Evolutionary conservation across 2,329 filamentous ascomycete species (phyloP).

Genomic region (Aspergillus melleus): DNA sequence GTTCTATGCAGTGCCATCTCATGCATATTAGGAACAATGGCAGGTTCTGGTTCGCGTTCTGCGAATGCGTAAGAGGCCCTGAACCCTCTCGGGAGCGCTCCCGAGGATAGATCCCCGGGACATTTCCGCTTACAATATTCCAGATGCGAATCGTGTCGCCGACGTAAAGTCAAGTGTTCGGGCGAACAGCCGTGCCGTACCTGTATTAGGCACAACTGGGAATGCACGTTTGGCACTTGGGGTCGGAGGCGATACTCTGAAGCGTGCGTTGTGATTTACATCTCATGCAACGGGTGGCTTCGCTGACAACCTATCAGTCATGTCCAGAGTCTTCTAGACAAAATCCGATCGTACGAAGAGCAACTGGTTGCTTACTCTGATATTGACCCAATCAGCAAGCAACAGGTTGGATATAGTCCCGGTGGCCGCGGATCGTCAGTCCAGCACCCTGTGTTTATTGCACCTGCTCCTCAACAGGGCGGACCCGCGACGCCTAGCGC

Average conservation of each 20-base stretch:
- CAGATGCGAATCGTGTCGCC: conserved; percentile 14
- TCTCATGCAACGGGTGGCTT: not conserved
- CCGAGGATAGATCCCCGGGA: not conserved
- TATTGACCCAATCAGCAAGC: not conserved
- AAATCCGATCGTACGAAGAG: conserved; percentile 17
- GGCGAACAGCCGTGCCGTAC: conserved; percentile 21
- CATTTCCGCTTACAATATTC: not conserved
- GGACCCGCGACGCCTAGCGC: not conserved
- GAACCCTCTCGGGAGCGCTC: not conserved
- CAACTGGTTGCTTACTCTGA: conserved; percentile 2
- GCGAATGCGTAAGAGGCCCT: not conserved
- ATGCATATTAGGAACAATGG: not conserved
- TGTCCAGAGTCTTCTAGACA: conserved; percentile 15
- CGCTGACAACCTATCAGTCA: not conserved
- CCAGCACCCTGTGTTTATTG: not conserved
- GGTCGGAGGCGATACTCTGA: conserved; percentile 19
- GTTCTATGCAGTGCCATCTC: not conserved
- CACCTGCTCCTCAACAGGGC: not conserved
- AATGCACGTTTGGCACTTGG: conserved; percentile 16
- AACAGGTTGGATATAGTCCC: not conserved
- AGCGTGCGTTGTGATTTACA: conserved; percentile 11
- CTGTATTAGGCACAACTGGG: conserved; percentile 19
- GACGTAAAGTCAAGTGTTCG: conserved; percentile 24
- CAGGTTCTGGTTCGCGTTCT: not conserved
- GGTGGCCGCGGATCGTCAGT: not conserved